phyloP scores from a whole-genome alignment of 2,329 filamentous ascomycete genomes.

The Aspergillus pseudoglaucus region DNA sequence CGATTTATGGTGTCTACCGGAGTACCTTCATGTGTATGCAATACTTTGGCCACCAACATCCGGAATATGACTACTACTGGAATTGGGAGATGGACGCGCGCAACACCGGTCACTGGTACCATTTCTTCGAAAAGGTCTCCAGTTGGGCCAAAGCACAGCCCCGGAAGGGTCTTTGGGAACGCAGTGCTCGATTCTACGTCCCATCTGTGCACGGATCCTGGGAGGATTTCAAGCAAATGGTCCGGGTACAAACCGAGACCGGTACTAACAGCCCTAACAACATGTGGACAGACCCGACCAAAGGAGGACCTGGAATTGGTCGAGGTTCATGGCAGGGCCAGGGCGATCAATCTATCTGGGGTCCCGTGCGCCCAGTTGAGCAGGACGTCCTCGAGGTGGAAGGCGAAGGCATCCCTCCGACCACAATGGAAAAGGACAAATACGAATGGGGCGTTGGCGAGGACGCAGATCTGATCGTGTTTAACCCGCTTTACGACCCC shows the following conservation, averaged over 20 bases:
- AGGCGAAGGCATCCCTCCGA: conserved; percentile 67
- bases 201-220: conserved; percentile 69
- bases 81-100: conserved; percentile 83
- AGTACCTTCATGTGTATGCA: conserved; percentile 92
- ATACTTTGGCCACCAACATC: conserved; percentile 76
- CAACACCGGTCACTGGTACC: conserved; percentile 74
- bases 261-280: conserved; percentile 61
- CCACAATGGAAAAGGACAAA: conserved; percentile 67
- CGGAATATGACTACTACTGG: conserved; percentile 76
- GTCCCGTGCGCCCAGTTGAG: conserved; percentile 63
- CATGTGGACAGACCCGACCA: conserved; percentile 49
- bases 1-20: conserved; percentile 86
- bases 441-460: conserved; percentile 68
- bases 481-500: conserved; percentile 89
- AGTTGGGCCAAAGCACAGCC: conserved; percentile 67
- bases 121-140: conserved; percentile 65
- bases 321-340: neutral
- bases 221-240: conserved; percentile 73
- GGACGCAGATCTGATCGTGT: conserved; percentile 83
- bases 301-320: conserved; percentile 1
- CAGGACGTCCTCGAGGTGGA: conserved; percentile 67
- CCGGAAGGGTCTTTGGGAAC: conserved; percentile 74
- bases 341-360: conserved; percentile 58
- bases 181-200: conserved; percentile 70
- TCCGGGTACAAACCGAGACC: conserved; percentile 67